These are phyloP conservation scores for Extremus antarcticus DNA, from an alignment of 495 filamentous ascomycete species.

Conservation along the genomic window DNA sequence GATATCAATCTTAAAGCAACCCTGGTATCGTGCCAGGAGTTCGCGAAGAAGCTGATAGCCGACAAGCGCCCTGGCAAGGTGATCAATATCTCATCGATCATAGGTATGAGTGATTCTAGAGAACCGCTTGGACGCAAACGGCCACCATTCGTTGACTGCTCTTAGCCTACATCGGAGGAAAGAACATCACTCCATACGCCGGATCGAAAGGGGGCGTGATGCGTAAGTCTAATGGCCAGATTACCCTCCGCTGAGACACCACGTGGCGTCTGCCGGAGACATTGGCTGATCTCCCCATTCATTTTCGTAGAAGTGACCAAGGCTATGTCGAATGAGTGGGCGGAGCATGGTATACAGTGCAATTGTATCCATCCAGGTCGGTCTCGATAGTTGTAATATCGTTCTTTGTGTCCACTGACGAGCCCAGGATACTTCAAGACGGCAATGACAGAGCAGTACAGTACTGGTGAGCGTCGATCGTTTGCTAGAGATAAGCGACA, in stretches of 20 bases:
- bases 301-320: slow-evolving; percentile 24
- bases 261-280: no score
- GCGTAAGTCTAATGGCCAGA: slow-evolving; percentile 8
- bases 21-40: slow-evolving; percentile 15
- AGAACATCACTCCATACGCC: slow-evolving; percentile 21
- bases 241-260: no score
- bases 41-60: slow-evolving; percentile 20
- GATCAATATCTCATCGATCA: no score
- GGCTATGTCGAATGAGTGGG: slow-evolving; percentile 27
- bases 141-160: no score
- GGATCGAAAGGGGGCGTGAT: slow-evolving; percentile 23
- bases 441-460: slow-evolving; percentile 18
- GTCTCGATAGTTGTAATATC: neutral
- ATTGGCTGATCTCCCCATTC: no score
- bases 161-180: slow-evolving; percentile 20
- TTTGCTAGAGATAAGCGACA: no score
- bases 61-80: slow-evolving; percentile 16
- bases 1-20: slow-evolving; percentile 24
- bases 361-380: slow-evolving; percentile 20
- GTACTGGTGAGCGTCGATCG: neutral
- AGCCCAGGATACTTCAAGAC: slow-evolving; percentile 17
- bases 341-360: slow-evolving; percentile 21
- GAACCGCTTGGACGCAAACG: no score
- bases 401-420: neutral
- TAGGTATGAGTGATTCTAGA: no score